Percentiles rank a stretch among this genome's conserved stretches.
Evolutionary conservation across 192 early-diverging fungal species (phyloP).

Genomic region (Linnemannia hyalina): DNA sequence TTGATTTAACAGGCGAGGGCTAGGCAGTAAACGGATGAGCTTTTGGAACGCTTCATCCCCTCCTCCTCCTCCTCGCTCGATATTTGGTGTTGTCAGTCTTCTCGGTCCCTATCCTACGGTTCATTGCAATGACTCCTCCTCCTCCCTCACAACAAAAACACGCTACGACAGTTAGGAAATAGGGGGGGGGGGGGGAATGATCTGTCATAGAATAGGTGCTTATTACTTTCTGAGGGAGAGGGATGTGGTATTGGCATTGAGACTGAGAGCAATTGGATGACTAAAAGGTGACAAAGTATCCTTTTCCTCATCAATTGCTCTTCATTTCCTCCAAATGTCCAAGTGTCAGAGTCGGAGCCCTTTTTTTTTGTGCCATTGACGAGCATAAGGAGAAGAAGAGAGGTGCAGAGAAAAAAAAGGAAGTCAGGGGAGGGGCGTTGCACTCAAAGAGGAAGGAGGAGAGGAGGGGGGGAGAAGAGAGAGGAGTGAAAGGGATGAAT

Average conservation of each 20-base stretch:
- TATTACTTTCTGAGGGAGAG: background rate
- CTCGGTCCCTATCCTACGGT: background rate
- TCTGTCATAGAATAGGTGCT: background rate
- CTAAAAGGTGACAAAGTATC: background rate
- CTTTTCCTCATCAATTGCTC: too few species aligned
- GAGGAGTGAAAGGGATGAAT: background rate
- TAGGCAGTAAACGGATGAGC: background rate
- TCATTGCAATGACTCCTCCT: background rate
- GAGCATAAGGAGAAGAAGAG: too few species aligned
- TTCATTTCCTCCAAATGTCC: too few species aligned
- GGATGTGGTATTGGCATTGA: too few species aligned
- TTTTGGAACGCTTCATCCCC: background rate
- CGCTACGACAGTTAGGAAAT: background rate
- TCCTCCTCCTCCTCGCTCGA: background rate
- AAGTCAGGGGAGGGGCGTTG: background rate
- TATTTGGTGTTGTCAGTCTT: background rate
- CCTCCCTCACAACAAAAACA: background rate
- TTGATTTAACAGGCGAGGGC: background rate
- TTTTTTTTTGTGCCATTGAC: too few species aligned
- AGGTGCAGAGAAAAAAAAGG: background rate
- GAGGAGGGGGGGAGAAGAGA: too few species aligned
- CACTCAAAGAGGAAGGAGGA: background rate
- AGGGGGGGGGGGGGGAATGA: background rate
- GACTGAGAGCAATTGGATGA: constrained; percentile 1
- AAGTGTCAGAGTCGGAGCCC: too few species aligned